phyloP scores from a whole-genome alignment of 495 filamentous ascomycete species.

The Aspergillus saccharolyticus region DNA sequence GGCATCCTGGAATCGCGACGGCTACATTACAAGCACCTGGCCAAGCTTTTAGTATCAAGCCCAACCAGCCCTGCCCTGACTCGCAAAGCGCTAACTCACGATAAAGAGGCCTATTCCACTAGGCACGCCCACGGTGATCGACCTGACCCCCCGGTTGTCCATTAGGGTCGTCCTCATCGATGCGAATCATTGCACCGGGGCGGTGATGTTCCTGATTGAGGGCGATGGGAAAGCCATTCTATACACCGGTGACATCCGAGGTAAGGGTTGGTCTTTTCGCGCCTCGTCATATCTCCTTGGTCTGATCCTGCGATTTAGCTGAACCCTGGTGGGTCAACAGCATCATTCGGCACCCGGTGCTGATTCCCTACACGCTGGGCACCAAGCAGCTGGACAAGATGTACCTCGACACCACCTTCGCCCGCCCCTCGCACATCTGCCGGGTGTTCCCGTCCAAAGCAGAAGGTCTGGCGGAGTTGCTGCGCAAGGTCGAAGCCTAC shows the following conservation, averaged over 20 bases:
- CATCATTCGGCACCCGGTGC: conserved; percentile 61
- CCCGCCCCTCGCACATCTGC: conserved; percentile 40
- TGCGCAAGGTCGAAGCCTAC: conserved; percentile 63
- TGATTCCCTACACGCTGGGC: conserved; percentile 71
- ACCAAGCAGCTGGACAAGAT: conserved; percentile 66
- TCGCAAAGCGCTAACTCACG: neutral
- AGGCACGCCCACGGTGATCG: conserved; percentile 73
- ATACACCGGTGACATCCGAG: conserved; percentile 90
- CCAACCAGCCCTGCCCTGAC: neutral
- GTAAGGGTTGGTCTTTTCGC: conserved; percentile 37
- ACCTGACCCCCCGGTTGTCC: conserved; percentile 59
- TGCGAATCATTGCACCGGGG: conserved; percentile 88
- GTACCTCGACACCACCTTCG: conserved; percentile 85
- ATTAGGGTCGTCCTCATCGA: conserved; percentile 82
- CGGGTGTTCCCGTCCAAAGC: conserved; percentile 55
- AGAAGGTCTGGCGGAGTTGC: conserved; percentile 68
- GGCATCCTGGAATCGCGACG: conserved; percentile 70
- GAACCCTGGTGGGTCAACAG: conserved; percentile 65
- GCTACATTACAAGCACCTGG: conserved; percentile 69
- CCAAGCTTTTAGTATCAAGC: conserved; percentile 52
- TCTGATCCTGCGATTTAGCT: conserved; percentile 29
- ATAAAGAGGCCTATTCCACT: conserved; percentile 72
- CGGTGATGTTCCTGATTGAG: conserved; percentile 94
- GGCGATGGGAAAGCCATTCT: conserved; percentile 68
- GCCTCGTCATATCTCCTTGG: neutral